Percentiles rank a stretch among this genome's conserved stretches.
Conservation (phyloP, 2,329 filamentous ascomycete species). For the Arthrobotrys sphaeroides region DNA sequence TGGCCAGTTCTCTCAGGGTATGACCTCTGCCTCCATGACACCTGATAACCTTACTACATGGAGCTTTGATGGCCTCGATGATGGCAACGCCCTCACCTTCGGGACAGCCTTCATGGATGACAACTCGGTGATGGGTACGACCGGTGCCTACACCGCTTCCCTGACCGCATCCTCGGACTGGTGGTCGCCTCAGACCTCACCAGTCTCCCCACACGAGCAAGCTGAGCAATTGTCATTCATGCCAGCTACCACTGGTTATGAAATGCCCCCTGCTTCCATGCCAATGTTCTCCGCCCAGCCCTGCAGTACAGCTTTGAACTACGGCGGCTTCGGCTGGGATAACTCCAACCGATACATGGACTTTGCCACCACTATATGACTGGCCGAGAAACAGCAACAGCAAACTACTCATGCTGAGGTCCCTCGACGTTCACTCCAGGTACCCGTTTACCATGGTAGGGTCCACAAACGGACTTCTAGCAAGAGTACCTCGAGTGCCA, state of each 20-base stretch:
- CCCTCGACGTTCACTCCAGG: slow-evolving; percentile 51
- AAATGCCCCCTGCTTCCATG: slow-evolving; percentile 44
- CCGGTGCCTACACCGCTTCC: slow-evolving; percentile 59
- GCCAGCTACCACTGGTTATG: slow-evolving; percentile 48
- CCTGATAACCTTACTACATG: slow-evolving; percentile 56
- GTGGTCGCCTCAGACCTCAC: slow-evolving; percentile 53
- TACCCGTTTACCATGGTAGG: slow-evolving; percentile 43
- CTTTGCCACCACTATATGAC: slow-evolving; percentile 53
- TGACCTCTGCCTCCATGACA: slow-evolving; percentile 54
- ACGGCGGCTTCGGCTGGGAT: slow-evolving; percentile 84
- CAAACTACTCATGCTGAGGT: slow-evolving; percentile 50
- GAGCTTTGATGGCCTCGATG: slow-evolving; percentile 48
- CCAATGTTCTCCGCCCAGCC: slow-evolving; percentile 68
- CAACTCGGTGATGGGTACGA: slow-evolving; percentile 63
- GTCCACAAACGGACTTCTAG: slow-evolving; percentile 50
- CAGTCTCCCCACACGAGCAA: slow-evolving; percentile 49
- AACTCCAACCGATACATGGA: slow-evolving; percentile 53
- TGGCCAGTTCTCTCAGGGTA: slow-evolving; percentile 34
- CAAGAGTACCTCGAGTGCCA: slow-evolving; percentile 44
- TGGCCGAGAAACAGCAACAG: slow-evolving; percentile 49
- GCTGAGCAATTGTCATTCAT: slow-evolving; percentile 47
- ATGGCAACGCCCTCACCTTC: slow-evolving; percentile 48
- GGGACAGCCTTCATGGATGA: slow-evolving; percentile 54
- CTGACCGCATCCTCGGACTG: slow-evolving; percentile 49
- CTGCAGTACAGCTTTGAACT: slow-evolving; percentile 81